phyloP scores from a whole-genome alignment of 2,329 filamentous ascomycete genomes.

The Stagonosporopsis vannaccii region DNA sequence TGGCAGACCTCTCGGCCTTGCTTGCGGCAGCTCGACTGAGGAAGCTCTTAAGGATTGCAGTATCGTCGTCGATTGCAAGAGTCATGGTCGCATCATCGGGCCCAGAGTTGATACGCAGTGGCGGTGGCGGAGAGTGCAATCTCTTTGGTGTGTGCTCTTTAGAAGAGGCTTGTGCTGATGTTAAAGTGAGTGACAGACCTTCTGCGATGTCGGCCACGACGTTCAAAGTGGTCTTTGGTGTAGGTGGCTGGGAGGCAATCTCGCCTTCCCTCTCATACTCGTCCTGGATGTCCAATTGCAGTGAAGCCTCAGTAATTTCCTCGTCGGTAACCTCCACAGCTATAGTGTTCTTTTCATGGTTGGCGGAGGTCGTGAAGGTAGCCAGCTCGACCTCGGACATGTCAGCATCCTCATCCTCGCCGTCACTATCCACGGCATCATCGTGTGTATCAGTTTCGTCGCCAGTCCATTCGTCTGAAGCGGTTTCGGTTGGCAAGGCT shows the following conservation, averaged over 20 bases:
- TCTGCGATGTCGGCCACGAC: slow-evolving; percentile 36
- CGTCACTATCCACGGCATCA: background rate
- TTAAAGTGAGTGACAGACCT: slow-evolving; percentile 38
- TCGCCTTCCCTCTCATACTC: slow-evolving; percentile 25
- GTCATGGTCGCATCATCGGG: slow-evolving; percentile 43
- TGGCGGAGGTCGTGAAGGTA: background rate
- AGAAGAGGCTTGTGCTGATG: slow-evolving; percentile 21
- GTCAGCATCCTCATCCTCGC: slow-evolving; percentile 16
- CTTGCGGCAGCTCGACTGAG: slow-evolving; percentile 58
- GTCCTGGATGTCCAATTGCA: slow-evolving; percentile 40
- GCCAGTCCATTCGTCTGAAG: background rate
- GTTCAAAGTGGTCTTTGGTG: background rate
- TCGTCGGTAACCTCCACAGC: slow-evolving; percentile 1
- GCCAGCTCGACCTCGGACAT: slow-evolving; percentile 23
- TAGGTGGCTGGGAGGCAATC: slow-evolving; percentile 9
- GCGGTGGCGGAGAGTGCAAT: slow-evolving; percentile 40
- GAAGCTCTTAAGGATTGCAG: slow-evolving; percentile 58
- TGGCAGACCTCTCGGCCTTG: slow-evolving; percentile 50
- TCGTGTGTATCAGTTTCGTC: background rate
- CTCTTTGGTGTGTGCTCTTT: slow-evolving; percentile 30
- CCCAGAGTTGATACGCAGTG: slow-evolving; percentile 28
- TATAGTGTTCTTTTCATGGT: background rate
- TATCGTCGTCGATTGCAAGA: slow-evolving; percentile 55
- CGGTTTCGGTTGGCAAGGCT: slow-evolving; percentile 11
- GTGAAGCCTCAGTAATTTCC: slow-evolving; percentile 41